Evolutionary conservation across 306 rosid genomes (phyloP), one percentile per base, ranked within the genome.

Genomic region (Corylus americana): DNA sequence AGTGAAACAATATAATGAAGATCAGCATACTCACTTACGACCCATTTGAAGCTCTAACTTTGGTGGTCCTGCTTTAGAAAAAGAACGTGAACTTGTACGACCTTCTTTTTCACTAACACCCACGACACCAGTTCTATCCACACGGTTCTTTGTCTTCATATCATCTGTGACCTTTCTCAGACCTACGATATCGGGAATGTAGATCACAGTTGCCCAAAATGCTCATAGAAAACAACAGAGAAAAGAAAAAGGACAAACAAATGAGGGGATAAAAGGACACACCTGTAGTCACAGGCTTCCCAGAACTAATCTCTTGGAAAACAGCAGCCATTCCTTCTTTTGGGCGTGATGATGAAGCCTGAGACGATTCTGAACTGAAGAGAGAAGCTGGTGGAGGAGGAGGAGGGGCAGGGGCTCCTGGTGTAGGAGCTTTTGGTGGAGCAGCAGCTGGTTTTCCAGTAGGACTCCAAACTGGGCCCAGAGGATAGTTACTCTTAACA

Each of bases 11-110:
- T 17, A 70, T 50, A 13, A 73, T 20, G 11, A 70, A 61, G 64
- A 73, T 77, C 16, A 53, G 74, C 16, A 54, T 74, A 90, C 97
- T 81, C 87, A 95, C 99, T 93, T 96, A 81, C 97, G 98, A 71
- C 99, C 99, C 97, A 91, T 90, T 89, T 96, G 98, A 86, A 93
- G 99, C 85, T 96, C 99, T 8, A 96, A 85, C 74, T 91, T 96
- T 11, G 96, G 98, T 79, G 99, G 92, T 51, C 96, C 99, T 61
- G 81, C 73, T 88, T 93, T 93, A 73, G 97, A 72, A 86, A 83
- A 54, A 5, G 90, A 86, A 67, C 81, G 84, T 37, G 96, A 57
- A 74, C 78, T 75, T 22, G 89, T 84, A 74, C 68, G 89, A 29
- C 88, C 85, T 80, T 84, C 90, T 78, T 91, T 96, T 77, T 83